These are phyloP conservation scores for Pyricularia sp. DNA, from an alignment of 2,329 filamentous ascomycete species.

Conservation along the genomic window DNA sequence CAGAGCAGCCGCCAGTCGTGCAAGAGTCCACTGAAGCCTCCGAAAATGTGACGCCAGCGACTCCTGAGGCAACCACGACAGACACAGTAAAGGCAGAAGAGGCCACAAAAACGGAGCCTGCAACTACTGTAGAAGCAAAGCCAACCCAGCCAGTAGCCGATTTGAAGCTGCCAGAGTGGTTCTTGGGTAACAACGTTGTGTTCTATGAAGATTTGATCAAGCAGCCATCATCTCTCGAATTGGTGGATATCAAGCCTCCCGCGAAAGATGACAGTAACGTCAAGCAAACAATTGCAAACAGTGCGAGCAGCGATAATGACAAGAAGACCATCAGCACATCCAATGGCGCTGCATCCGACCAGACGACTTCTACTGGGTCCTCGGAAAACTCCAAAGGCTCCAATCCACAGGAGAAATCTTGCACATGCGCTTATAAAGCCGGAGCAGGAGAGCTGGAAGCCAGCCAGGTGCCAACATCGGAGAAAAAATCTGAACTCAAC, in stretches of 20 bases:
- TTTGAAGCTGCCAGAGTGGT: neutral
- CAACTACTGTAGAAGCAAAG: neutral
- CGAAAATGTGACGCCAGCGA: neutral
- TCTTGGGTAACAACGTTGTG: neutral
- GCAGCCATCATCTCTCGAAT: neutral
- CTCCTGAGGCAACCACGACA: neutral
- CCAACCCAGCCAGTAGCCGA: neutral
- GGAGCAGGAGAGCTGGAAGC: neutral
- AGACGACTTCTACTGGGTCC: neutral
- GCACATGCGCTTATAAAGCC: neutral
- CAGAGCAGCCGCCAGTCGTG: neutral
- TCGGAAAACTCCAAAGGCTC: neutral
- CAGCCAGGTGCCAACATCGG: neutral
- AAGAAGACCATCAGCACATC: neutral
- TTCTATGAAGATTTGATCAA: neutral
- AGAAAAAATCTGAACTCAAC: neutral
- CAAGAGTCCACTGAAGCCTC: neutral
- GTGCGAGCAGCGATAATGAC: neutral
- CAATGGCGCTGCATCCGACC: neutral
- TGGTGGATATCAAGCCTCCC: neutral
- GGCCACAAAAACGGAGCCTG: neutral
- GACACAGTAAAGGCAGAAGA: neutral
- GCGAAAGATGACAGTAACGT: neutral
- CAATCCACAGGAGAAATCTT: neutral
- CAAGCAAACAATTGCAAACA: neutral